phyloP scores from a whole-genome alignment of 2,329 filamentous ascomycete genomes.

The Hypoxylon sp. region DNA sequence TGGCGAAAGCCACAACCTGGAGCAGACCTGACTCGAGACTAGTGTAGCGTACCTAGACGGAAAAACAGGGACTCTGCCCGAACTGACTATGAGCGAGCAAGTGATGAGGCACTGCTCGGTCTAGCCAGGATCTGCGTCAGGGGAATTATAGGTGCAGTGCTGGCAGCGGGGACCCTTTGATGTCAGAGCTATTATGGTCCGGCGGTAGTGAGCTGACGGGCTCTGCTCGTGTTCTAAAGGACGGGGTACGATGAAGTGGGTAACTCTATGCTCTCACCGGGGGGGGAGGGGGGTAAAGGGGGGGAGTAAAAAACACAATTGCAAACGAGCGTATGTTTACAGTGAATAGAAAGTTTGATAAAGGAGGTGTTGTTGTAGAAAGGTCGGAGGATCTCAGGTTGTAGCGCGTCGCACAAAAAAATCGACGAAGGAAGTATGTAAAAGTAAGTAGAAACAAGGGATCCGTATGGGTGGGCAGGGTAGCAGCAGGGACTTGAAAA shows the following conservation, averaged over 20 bases:
- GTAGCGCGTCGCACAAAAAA: conserved; percentile 39
- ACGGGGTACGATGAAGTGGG: conserved; percentile 37
- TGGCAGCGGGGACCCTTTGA: conserved; percentile 40
- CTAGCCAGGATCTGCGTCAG: conserved; percentile 45
- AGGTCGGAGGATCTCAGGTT: conserved; percentile 32
- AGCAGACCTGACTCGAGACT: conserved; percentile 49
- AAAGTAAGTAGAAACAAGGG: conserved; percentile 35
- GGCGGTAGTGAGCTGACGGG: conserved; percentile 8
- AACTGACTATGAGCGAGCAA: conserved; percentile 25
- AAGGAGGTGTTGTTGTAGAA: conserved; percentile 41
- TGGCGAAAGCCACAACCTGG: conserved; percentile 51
- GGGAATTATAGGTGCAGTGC: conserved; percentile 34
- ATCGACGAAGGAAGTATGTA: conserved; percentile 38
- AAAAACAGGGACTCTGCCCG: conserved; percentile 23
- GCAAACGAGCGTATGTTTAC: conserved; percentile 40
- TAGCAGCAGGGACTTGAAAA: conserved; percentile 35
- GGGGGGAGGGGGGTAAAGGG: background rate
- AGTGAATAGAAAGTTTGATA: conserved; percentile 17
- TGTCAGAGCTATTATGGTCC: conserved; percentile 35
- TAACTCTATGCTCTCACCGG: conserved; percentile 30
- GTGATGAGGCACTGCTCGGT: conserved; percentile 37
- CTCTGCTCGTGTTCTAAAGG: conserved; percentile 6
- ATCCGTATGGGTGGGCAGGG: conserved; percentile 31
- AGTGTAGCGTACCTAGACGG: conserved; percentile 43
- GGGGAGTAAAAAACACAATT: conserved; percentile 24